These are phyloP conservation scores for Pestalotiopsis sp. DNA, from an alignment of 2,329 filamentous ascomycete genomes.

Conservation along the genomic window DNA sequence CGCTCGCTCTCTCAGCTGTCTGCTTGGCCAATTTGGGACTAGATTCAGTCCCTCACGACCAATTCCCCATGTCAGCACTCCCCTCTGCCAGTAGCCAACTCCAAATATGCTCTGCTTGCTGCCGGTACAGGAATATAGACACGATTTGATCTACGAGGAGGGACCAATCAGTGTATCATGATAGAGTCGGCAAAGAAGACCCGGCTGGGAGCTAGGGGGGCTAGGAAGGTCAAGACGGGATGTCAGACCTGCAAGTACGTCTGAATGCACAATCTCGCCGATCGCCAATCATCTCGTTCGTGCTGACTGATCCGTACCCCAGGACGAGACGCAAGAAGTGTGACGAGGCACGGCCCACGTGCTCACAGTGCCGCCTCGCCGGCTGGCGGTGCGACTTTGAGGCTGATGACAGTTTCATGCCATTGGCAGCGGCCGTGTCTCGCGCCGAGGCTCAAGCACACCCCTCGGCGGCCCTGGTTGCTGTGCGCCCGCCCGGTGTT, in stretches of 20 bases:
- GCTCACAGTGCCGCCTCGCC: neutral
- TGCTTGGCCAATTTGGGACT: neutral
- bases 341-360: neutral
- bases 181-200: neutral
- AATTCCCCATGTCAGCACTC: neutral
- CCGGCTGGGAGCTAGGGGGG: constrained; percentile 1
- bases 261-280: neutral
- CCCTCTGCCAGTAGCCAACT: neutral
- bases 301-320: neutral
- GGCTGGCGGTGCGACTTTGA: constrained; percentile 3
- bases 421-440: neutral
- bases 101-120: neutral
- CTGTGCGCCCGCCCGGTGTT: neutral
- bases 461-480: neutral
- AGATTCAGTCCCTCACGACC: neutral
- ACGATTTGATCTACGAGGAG: neutral
- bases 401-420: neutral
- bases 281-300: neutral
- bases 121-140: neutral
- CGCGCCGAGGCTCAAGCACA: neutral
- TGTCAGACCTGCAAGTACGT: constrained; percentile 10
- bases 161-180: neutral
- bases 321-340: constrained; percentile 7
- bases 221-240: neutral
- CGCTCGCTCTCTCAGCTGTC: neutral